A percentile compares a stretch with the other conserved stretches of the same genome.
These are phyloP conservation scores for Rhypophila decipiens DNA, from an alignment of 495 filamentous ascomycete species.

Conservation along the genomic window DNA sequence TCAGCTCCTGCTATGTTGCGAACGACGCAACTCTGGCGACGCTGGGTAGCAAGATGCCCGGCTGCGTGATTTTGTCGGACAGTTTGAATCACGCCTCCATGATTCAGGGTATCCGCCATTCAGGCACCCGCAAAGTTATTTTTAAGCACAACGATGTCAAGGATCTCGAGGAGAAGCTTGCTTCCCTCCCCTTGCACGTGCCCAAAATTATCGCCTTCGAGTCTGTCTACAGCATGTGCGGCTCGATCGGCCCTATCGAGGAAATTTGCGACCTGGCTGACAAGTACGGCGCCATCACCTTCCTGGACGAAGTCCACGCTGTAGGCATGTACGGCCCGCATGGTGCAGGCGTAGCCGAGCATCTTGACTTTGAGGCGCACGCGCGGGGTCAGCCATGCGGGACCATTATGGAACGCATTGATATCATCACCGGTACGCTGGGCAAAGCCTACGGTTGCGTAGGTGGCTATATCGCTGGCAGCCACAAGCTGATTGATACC, in stretches of 20 bases:
- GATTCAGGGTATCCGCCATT: constrained; percentile 99
- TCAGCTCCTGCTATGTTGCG: constrained; percentile 95
- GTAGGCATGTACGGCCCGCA: constrained; percentile 98
- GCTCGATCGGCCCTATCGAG: constrained; percentile 90
- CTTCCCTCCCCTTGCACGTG: constrained; percentile 70
- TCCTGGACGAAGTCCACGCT: constrained; percentile 96
- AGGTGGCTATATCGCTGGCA: constrained; percentile 93
- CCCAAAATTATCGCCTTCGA: constrained; percentile 99
- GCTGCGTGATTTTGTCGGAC: constrained; percentile 94
- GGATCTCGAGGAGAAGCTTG: constrained; percentile 86
- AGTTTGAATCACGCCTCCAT: constrained; percentile 96
- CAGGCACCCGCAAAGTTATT: constrained; percentile 90
- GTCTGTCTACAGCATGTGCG: constrained; percentile 98
- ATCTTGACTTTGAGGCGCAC: constrained; percentile 87
- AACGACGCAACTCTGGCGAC: constrained; percentile 98
- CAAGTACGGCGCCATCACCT: constrained; percentile 95
- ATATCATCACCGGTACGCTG: constrained; percentile 95
- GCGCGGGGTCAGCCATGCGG: constrained; percentile 60
- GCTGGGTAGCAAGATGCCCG: constrained; percentile 87
- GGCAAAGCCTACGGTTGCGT: constrained; percentile 98
- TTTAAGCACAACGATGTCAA: constrained; percentile 95
- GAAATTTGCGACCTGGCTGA: constrained; percentile 93
- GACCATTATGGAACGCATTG: constrained; percentile 89
- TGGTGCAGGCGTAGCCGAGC: constrained; percentile 93
- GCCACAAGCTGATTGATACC: constrained; percentile 82